Percentiles rank a stretch among this genome's conserved stretches.
These are phyloP conservation scores for Knoxia roxburghii DNA, from an alignment of 257 asterid species.

Conservation along the genomic window DNA sequence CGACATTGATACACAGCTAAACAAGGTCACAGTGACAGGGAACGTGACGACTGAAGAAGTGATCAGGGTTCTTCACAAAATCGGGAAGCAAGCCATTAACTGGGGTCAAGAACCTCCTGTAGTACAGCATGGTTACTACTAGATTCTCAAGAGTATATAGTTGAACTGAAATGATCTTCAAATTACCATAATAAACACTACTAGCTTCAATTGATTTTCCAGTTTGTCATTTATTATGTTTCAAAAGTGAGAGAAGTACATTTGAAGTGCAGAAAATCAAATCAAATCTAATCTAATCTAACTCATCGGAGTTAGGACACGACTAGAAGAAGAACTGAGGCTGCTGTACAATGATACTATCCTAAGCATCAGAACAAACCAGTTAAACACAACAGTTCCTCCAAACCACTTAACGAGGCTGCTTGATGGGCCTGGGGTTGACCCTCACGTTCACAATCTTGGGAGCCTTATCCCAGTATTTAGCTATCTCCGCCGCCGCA, in stretches of 20 bases:
- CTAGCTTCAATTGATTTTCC: too few relatives aligned
- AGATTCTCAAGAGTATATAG: neutral
- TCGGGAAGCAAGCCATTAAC: conserved; percentile 66
- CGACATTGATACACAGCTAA: conserved; percentile 48
- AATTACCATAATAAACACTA: too few relatives aligned
- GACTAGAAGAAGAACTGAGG: neutral
- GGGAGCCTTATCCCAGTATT: conserved; percentile 50
- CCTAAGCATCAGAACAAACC: neutral
- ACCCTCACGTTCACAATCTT: conserved; percentile 52
- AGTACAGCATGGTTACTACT: conserved; percentile 2
- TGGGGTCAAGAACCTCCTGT: conserved; percentile 39
- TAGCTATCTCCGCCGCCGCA: conserved; percentile 38
- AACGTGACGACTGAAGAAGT: conserved; percentile 69
- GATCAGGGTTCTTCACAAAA: conserved; percentile 55
- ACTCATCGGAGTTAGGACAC: neutral
- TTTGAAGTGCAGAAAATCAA: neutral
- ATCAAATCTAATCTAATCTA: too few relatives aligned
- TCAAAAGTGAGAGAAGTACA: neutral
- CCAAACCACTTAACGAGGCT: conserved; percentile 82
- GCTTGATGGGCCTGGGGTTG: conserved; percentile 61
- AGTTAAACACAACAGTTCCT: too few relatives aligned
- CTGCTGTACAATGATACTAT: neutral
- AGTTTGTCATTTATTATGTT: neutral
- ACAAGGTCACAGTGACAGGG: conserved; percentile 78
- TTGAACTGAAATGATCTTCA: neutral